Percentiles rank a stretch among this genome's conserved stretches.
Evolutionary conservation across 2,329 filamentous ascomycete species (phyloP).

Genomic region (Pseudogymnoascus sp.): DNA sequence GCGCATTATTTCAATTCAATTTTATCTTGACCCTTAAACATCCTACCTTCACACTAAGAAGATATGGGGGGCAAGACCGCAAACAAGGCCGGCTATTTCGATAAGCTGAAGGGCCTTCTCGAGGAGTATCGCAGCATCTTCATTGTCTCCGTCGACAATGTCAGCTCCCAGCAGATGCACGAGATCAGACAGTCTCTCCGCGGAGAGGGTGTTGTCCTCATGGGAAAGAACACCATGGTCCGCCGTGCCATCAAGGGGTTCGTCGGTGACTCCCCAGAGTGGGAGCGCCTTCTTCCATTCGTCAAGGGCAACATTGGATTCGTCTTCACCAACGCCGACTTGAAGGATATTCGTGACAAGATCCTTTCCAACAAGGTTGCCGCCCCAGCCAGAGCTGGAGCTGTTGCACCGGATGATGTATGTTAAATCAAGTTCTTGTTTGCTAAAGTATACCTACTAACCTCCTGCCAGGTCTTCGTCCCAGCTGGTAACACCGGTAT

Average conservation of each 20-base stretch:
- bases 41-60: slow-evolving; percentile 95
- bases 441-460: background rate
- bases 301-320: slow-evolving; percentile 98
- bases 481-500: slow-evolving; percentile 99
- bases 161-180: slow-evolving; percentile 99
- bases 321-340: slow-evolving; percentile 97
- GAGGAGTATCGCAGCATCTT: slow-evolving; percentile 97
- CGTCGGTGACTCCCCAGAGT: slow-evolving; percentile 83
- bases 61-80: slow-evolving; percentile 96
- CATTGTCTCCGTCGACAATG: slow-evolving; percentile 98
- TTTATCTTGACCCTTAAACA: slow-evolving; percentile 78
- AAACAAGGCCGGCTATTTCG: slow-evolving; percentile 97
- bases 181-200: slow-evolving; percentile 93
- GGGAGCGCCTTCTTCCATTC: slow-evolving; percentile 92
- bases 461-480: slow-evolving; percentile 56
- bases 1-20: slow-evolving; percentile 17
- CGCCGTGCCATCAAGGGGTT: slow-evolving; percentile 97
- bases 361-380: slow-evolving; percentile 96
- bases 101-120: slow-evolving; percentile 97
- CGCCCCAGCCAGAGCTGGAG: slow-evolving; percentile 95
- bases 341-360: slow-evolving; percentile 88
- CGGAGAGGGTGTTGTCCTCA: slow-evolving; percentile 87
- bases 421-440: background rate
- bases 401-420: slow-evolving; percentile 79
- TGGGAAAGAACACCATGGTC: slow-evolving; percentile 99